Evolutionary conservation across 2,329 filamentous ascomycete genomes (phyloP).

Genomic region (Penicillium sp.): DNA sequence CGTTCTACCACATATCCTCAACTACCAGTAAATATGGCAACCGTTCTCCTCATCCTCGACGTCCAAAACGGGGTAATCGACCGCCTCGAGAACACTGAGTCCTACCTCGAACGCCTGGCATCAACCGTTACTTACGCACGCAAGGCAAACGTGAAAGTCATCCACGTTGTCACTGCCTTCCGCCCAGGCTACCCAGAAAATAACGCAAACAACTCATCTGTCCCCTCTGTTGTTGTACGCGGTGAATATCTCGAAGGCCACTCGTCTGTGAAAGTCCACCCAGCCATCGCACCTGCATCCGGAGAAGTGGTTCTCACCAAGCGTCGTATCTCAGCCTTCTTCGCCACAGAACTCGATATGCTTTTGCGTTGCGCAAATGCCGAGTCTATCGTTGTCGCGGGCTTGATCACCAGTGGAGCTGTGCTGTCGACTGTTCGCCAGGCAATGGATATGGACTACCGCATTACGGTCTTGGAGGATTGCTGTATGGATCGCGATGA

Average conservation of each 20-base stretch:
- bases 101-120: slow-evolving; percentile 29
- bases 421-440: slow-evolving; percentile 41
- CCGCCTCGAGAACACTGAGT: slow-evolving; percentile 16
- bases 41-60: slow-evolving; percentile 40
- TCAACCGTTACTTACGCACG: slow-evolving; percentile 27
- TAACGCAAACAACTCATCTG: slow-evolving; percentile 26
- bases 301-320: slow-evolving; percentile 38
- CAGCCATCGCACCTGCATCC: slow-evolving; percentile 17
- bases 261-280: slow-evolving; percentile 21
- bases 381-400: slow-evolving; percentile 34
- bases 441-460: slow-evolving; percentile 40
- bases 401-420: slow-evolving; percentile 38
- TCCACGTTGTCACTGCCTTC: slow-evolving; percentile 38
- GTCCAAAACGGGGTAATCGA: slow-evolving; percentile 35
- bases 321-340: slow-evolving; percentile 39
- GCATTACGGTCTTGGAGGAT: slow-evolving; percentile 36
- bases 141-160: slow-evolving; percentile 26
- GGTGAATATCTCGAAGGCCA: slow-evolving; percentile 30
- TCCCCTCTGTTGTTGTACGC: slow-evolving; percentile 16
- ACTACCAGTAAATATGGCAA: slow-evolving; percentile 8
- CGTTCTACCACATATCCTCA: background rate
- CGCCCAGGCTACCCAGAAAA: slow-evolving; percentile 35
- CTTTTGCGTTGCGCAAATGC: slow-evolving; percentile 33
- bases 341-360: slow-evolving; percentile 37
- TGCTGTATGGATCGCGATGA: slow-evolving; percentile 37